Conservation (phyloP, 192 early-diverging fungal genomes). For the Coemansia sp. region DNA sequence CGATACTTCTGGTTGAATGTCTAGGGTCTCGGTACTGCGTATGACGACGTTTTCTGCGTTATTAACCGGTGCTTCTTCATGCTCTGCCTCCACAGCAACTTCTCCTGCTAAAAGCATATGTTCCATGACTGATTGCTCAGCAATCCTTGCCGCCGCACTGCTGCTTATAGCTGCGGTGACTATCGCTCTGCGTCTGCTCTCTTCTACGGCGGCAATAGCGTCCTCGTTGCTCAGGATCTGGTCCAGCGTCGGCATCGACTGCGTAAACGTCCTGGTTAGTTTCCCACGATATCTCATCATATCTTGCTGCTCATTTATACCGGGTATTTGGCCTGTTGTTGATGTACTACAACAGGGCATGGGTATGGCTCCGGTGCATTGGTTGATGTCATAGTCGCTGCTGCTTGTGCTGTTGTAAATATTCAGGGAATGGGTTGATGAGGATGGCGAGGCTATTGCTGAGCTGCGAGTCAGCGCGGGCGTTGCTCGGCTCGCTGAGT, state of each 20-base stretch:
- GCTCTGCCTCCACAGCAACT: no score
- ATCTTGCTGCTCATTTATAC: background rate
- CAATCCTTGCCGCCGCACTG: slow-evolving; percentile 9
- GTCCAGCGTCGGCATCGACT: slow-evolving; percentile 17
- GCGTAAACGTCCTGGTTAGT: slow-evolving; percentile 20
- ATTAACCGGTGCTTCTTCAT: no score
- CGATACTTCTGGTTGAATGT: no score
- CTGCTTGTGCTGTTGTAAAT: background rate
- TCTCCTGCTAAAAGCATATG: background rate
- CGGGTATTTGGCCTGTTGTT: background rate
- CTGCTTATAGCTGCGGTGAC: slow-evolving; percentile 8
- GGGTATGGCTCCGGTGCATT: background rate
- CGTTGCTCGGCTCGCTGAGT: background rate
- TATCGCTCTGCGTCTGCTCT: slow-evolving; percentile 8
- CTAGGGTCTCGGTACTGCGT: no score
- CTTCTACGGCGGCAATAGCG: slow-evolving; percentile 15
- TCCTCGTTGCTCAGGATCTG: slow-evolving; percentile 7
- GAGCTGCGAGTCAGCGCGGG: no score
- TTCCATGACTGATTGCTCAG: background rate
- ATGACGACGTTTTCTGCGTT: no score
- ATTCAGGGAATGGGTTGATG: no score
- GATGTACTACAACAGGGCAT: no score
- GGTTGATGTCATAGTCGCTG: background rate
- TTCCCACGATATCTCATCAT: background rate
- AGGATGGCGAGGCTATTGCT: no score